These are phyloP conservation scores for Neopestalotiopsis sp. DNA, from an alignment of 2,329 filamentous ascomycete genomes.

Conservation along the genomic window DNA sequence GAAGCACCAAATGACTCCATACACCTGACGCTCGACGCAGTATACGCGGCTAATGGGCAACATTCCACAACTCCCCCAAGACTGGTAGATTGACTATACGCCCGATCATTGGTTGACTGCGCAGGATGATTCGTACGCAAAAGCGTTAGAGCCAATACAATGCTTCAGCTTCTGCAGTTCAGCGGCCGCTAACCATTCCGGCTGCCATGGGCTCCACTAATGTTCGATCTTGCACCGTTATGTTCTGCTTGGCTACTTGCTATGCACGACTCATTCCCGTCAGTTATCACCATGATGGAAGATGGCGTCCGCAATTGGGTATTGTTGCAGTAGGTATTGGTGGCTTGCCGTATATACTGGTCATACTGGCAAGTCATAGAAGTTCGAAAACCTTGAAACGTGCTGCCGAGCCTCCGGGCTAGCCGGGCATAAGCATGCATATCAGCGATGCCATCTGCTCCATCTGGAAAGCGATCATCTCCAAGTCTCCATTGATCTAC, in stretches of 20 bases:
- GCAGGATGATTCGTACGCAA: too few species aligned
- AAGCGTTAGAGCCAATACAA: not conserved
- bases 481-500: not conserved
- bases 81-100: too few species aligned
- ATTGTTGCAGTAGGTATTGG: not conserved
- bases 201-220: not conserved
- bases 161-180: not conserved
- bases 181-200: not conserved
- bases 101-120: too few species aligned
- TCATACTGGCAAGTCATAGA: not conserved
- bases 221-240: not conserved
- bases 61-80: too few species aligned
- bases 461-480: not conserved
- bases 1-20: too few species aligned
- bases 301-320: not conserved
- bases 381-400: not conserved
- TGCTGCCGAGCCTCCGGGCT: not conserved
- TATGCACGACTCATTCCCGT: not conserved
- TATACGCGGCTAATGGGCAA: too few species aligned
- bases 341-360: not conserved
- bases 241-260: not conserved
- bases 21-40: too few species aligned
- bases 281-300: not conserved
- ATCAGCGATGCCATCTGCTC: not conserved
- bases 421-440: not conserved